phyloP scores from a whole-genome alignment of 1,284 basidiomycete genomes.

The Cronartium quercuum region DNA sequence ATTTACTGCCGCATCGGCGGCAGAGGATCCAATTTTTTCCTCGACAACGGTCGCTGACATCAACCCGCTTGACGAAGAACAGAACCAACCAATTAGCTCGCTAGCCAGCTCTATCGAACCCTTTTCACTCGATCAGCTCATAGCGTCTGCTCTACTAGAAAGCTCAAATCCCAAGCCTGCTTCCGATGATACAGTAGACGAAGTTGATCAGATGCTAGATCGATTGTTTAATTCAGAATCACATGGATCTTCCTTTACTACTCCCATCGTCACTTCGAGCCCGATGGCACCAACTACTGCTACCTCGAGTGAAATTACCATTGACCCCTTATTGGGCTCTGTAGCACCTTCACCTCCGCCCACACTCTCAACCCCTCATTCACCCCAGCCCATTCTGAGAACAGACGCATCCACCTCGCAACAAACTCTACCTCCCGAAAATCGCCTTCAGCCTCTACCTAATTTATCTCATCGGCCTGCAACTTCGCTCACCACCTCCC shows the following conservation, averaged over 20 bases:
- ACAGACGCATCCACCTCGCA: slow-evolving; percentile 3
- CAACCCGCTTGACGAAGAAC: neutral
- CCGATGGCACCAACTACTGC: neutral
- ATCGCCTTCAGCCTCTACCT: neutral
- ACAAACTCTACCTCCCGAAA: too few species aligned
- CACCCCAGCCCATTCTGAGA: neutral
- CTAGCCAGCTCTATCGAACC: neutral
- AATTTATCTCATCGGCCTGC: neutral
- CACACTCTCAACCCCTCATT: neutral
- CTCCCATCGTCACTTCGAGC: neutral
- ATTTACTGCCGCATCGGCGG: neutral
- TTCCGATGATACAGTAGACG: neutral
- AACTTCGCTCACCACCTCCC: slow-evolving; percentile 23
- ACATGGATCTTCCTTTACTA: neutral
- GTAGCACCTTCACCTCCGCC: neutral
- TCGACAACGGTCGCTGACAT: neutral
- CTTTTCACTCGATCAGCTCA: neutral
- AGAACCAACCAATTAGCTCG: neutral
- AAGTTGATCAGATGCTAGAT: slow-evolving; percentile 1
- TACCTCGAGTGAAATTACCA: neutral
- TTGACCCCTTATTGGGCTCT: neutral
- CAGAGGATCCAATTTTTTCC: neutral
- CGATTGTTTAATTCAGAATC: neutral
- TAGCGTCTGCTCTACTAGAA: neutral
- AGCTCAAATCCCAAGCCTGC: neutral